Evolutionary conservation across 2,329 filamentous ascomycete species (phyloP), one percentile per base, ranked within the genome.

Genomic region (Monascus ruber): DNA sequence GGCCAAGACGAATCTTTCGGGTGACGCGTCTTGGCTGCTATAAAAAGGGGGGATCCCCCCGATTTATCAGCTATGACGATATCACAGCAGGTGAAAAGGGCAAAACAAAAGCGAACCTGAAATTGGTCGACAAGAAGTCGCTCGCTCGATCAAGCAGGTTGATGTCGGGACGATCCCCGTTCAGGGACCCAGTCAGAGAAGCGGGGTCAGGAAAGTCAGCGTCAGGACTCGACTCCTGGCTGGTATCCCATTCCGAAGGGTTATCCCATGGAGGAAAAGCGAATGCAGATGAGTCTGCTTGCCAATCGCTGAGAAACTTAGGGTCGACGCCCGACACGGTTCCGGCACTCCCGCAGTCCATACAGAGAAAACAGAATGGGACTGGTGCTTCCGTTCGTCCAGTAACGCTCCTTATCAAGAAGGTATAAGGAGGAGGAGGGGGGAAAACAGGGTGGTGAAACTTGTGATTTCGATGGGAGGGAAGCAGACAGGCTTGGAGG

Each of bases 261-360:
- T 56, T 56, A 39, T 63, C 58, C 59, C 59, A 64, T 33, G 58
- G 54, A 4, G 53, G 43, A 41, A 59, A 49, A 3, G 60, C 54
- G 46, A 59, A 61, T 24, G 48, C 47, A 35, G 27, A 32, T 39
- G 52, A 44, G 38, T 59, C 56, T n/a, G 56, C 53, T 53, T 63
- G 59, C 58, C 60, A 64, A 39, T 55, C 58, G 43, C 60, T 58
- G 39, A 64, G 51, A 34, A 63, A 62, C 49, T 62, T 63, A 56
- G 60, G 57, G 59, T 64, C 59, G 38, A 63, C 58, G 53, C 60
- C 60, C 59, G 59, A 53, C 54, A 56, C 53, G 40, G 55, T 54
- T 38, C 52, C 54, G 49, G 56, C 44, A 49, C 47, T 59, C 55
- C 51, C 54, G 50, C 52, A 52, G 56, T 63, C 59, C 59, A 63